Base-by-base conservation (phyloP, 495 filamentous ascomycete species). In the Trypethelium eluteriae region DNA sequence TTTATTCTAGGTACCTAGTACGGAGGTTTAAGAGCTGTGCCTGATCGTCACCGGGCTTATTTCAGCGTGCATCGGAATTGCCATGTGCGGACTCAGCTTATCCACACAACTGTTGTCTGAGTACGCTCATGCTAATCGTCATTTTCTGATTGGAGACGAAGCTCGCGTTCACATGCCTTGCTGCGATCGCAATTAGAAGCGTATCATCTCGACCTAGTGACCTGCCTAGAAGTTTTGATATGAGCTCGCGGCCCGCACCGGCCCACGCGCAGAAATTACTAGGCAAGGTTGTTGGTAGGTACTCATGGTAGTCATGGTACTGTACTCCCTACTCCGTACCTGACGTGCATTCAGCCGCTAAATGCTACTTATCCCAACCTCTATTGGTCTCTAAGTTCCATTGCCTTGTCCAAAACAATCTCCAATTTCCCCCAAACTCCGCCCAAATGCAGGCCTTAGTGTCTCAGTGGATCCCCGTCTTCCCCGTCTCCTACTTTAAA, bases 401-500 rank as follows among this genome's bases (percentile, higher is more conserved):
- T 11, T 53, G 32, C 32, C 32, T 32, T 44, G 32, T 14, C 5
- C 32, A 18, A 18, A 59, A 59, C 7, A 7, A 9, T 10, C 32
- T 14, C 53, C 32, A 14, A 59, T 35, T 7, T n/a, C 18, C n/a
- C 18, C 18, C 10, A 59, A 59, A 59, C 53, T 7, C 53, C 25
- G 25, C 34, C 53, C 53, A 59, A 34, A 59, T 59, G 53, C 53
- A n/a, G 53, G 6, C 25, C 7, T 36, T 59, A 59, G 7, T 35
- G 10, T 6, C 53, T 34, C 32, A 36, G 36, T 36, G 3, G 32
- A 35, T 32, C 53, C 32, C 25, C 36, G 7, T 36, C 53, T 59
- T 59, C 71, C 1, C 72, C 76, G 69, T 77, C 76, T 38, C 76
- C 76, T 18, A 53, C 65, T 34, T 65, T 70, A 47, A 78, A 79